Evolutionary conservation across 1,284 basidiomycete species (phyloP), one percentile per base, ranked within the genome.

Genomic region (Abortiporus biennis): DNA sequence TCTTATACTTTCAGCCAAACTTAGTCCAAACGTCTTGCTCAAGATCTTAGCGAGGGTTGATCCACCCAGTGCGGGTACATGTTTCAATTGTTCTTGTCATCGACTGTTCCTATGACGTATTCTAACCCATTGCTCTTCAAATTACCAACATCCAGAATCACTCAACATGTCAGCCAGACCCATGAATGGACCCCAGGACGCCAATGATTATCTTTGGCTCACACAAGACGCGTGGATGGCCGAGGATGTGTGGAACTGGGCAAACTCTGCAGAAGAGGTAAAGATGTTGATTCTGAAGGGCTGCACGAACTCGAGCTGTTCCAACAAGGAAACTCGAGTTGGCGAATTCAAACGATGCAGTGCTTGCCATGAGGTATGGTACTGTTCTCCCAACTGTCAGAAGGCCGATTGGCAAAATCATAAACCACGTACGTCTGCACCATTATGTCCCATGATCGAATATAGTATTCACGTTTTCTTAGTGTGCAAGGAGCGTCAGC

Each of bases 151-250:
- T n/a, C n/a, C 41, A 69, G 67, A 51, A 3, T 50, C 51, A 4
- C 51, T 65, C 25, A 64, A 66, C 38, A 58, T 46, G 35, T 44
- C 52, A 6, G 50, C 65, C 6, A 60, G 69, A 12, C 33, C 47
- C 2, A 9, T 43, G 12, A 67, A 70, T 47, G 62, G 66, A 6
- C 54, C 62, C 0, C 68, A 70, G 46, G 63, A 64, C 22, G 67
- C 68, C 19, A 66, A 69, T 31, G 68, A 71, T 50, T 68, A 71
- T 48, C 53, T 71, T 2, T 72, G 62, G 63, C 51, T 69, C 1
- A 59, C 66, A 1, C 68, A 71, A 42, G 64, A 68, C 39, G 54
- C 71, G 2, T 71, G 68, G 68, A 68, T 66, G 63, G 54, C 55
- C 8, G 48, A 55, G 4, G 56, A 60, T 39, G 64, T 68, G 6